Conservation (phyloP, 208 protist genomes). For the Angomonas ambiguus region DNA sequence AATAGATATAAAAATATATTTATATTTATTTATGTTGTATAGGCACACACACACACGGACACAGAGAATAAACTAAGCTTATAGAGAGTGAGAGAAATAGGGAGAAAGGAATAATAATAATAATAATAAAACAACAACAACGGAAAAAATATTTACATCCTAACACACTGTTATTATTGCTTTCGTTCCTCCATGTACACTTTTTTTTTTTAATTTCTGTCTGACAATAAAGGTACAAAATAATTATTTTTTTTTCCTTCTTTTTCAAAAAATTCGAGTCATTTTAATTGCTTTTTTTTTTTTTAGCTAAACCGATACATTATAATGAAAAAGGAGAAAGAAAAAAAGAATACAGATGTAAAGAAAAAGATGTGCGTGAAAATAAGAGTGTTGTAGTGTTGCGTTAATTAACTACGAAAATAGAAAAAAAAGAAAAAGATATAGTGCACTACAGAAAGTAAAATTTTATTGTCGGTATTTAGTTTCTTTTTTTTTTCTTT, state of each 20-base stretch:
- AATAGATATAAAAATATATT: too few relatives aligned
- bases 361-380: slow-evolving; percentile 1
- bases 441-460: neutral
- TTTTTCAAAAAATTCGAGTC: too few relatives aligned
- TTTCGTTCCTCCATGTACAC: neutral
- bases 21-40: too few relatives aligned
- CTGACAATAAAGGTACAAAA: neutral
- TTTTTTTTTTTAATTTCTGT: neutral
- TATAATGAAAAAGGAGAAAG: slow-evolving; percentile 9
- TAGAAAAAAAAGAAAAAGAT: slow-evolving; percentile 7
- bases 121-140: slow-evolving; percentile 7
- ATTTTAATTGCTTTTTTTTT: neutral
- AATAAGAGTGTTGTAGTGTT: too few relatives aligned
- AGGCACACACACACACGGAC: too few relatives aligned
- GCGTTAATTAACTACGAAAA: slow-evolving; percentile 6
- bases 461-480: neutral
- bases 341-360: slow-evolving; percentile 12
- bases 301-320: slow-evolving; percentile 3
- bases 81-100: neutral
- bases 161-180: neutral
- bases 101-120: slow-evolving; percentile 14
- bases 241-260: neutral
- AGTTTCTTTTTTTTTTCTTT: slow-evolving; percentile 3
- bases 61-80: too few relatives aligned
- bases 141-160: neutral